Evolutionary conservation across 164 flowering plant genomes (phyloP), one percentile per base, ranked within the genome.

Genomic region (Nymphaea colorata): DNA sequence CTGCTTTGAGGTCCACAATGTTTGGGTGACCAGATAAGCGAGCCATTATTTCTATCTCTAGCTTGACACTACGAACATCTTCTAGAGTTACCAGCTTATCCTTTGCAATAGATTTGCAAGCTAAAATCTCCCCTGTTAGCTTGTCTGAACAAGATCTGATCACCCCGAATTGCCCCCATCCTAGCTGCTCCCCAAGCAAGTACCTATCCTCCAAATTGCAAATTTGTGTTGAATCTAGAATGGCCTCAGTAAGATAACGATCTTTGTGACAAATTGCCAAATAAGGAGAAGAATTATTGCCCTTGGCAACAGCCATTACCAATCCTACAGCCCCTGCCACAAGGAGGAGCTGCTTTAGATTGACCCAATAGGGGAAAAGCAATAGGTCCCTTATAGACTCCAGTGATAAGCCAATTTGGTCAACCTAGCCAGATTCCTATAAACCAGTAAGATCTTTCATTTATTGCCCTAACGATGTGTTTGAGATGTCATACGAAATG

Each of bases 161-260:
- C 17, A 89, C 77, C 16, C 96, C 96, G 75, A 87, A 89, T 68
- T 86, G 91, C 7, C 96, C 96, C 93, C 82, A 80, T 43, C 93
- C 96, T 74, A 89, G 73, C 67, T 84, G 85, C 75, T 84, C 80
- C 43, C 92, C 92, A 70, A 89, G 80, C 59, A 73, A 59, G 61
- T 83, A 87, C 43, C 71, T 72, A 47, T 86, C 87, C 63, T 78
- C 80, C 43, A 89, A 75, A 44, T 76, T 75, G 2, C 82, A 77
- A 5, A 67, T 80, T 57, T 78, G 75, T 18, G 72, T 72, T 3
- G 82, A 64, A 8, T 80, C 84, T 67, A 85, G 70, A 47, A 87
- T 83, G 18, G 86, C 75, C 44, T 75, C 77, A 12, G 44, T 68
- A 70, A 87, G 75, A 70, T 72, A 75, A 18, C 68, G 63, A 1